These are phyloP conservation scores for Quercus parvula DNA, from an alignment of 306 rosid genomes.

Conservation along the genomic window DNA sequence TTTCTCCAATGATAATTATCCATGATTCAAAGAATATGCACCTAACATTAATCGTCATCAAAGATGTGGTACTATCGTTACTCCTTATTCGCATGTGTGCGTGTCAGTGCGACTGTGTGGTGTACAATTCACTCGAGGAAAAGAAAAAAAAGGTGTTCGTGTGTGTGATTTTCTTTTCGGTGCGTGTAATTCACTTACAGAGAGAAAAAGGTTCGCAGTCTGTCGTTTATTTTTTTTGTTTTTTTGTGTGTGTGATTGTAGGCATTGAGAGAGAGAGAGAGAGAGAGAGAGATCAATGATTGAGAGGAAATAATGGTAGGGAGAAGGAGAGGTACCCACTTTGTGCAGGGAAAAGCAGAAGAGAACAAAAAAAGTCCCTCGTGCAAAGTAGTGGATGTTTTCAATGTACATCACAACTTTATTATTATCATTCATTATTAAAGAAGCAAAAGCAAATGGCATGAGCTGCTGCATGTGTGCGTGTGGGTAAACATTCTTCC, in stretches of 20 bases:
- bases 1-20: no score
- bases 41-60: no score
- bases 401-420: slow-evolving; percentile 54
- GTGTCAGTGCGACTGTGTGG: no score
- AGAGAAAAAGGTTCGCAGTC: no score
- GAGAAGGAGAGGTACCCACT: slow-evolving; percentile 27
- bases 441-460: slow-evolving; percentile 19
- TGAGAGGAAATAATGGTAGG: slow-evolving; percentile 29
- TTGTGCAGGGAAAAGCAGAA: slow-evolving; percentile 41
- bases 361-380: slow-evolving; percentile 87
- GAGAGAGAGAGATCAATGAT: slow-evolving; percentile 42
- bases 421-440: slow-evolving; percentile 2
- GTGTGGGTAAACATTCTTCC: slow-evolving; percentile 61
- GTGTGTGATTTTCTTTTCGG: no score
- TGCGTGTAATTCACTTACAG: no score
- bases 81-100: no score
- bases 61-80: no score
- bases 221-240: not conserved
- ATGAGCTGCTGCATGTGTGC: slow-evolving; percentile 37
- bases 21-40: no score
- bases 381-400: slow-evolving; percentile 71
- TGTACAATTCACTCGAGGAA: no score
- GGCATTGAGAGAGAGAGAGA: not conserved
- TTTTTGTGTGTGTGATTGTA: slow-evolving; percentile 9
- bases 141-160: no score